These are phyloP conservation scores for Davidsoniella virescens DNA, from an alignment of 2,329 filamentous ascomycete genomes.

Conservation along the genomic window DNA sequence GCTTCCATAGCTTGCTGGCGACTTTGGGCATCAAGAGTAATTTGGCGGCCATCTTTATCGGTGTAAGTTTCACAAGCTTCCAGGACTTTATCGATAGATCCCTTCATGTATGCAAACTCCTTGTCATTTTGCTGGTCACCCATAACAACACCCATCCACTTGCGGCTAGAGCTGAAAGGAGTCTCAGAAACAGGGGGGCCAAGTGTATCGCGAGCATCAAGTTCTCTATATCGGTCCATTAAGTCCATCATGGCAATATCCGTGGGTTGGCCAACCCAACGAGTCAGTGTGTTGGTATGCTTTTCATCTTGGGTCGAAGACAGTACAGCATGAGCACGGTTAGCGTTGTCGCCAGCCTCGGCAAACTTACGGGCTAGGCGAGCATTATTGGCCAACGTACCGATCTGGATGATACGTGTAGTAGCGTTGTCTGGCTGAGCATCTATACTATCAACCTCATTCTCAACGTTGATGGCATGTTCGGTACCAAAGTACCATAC, in stretches of 20 bases:
- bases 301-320: slow-evolving; percentile 59
- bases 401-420: slow-evolving; percentile 69
- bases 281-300: slow-evolving; percentile 39
- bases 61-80: slow-evolving; percentile 82
- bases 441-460: slow-evolving; percentile 37
- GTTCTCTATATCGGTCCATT: slow-evolving; percentile 76
- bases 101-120: slow-evolving; percentile 89
- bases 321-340: slow-evolving; percentile 48
- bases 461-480: slow-evolving; percentile 34
- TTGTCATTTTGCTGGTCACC: slow-evolving; percentile 43
- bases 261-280: slow-evolving; percentile 93
- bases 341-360: slow-evolving; percentile 42
- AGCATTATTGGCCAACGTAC: slow-evolving; percentile 93
- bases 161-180: slow-evolving; percentile 90
- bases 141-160: slow-evolving; percentile 97
- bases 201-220: slow-evolving; percentile 75
- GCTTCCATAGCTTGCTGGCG: slow-evolving; percentile 61
- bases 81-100: slow-evolving; percentile 75
- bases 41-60: slow-evolving; percentile 68
- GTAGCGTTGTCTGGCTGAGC: slow-evolving; percentile 54
- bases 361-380: slow-evolving; percentile 58
- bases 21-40: slow-evolving; percentile 63
- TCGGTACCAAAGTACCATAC: slow-evolving; percentile 81
- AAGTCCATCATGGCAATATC: slow-evolving; percentile 95
- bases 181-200: slow-evolving; percentile 72